phyloP scores from a whole-genome alignment of 2,329 filamentous ascomycete genomes.

The Aspergillus brasiliensis region DNA sequence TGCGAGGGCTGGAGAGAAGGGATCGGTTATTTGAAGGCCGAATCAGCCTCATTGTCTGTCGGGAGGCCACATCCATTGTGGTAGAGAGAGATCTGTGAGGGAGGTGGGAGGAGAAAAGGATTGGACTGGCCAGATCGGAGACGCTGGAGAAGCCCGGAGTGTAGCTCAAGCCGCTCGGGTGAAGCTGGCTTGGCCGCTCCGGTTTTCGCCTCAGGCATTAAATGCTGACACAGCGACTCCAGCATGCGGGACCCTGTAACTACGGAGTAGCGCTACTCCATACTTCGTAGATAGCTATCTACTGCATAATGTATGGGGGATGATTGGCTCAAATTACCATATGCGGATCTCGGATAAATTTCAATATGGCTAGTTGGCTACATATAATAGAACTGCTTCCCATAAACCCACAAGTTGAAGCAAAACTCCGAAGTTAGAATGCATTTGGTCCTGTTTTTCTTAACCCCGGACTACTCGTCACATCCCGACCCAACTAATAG shows the following conservation, averaged over 20 bases:
- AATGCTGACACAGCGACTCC: constrained; percentile 11
- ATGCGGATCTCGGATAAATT: no score
- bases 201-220: constrained; percentile 31
- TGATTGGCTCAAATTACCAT: no score
- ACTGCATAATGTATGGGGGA: not conserved
- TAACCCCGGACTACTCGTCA: not conserved
- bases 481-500: not conserved
- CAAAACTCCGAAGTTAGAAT: not conserved
- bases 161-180: constrained; percentile 20
- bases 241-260: not conserved
- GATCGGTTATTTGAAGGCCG: constrained; percentile 26
- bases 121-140: constrained; percentile 6
- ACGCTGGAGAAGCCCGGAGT: constrained; percentile 15
- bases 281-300: not conserved
- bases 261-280: no score
- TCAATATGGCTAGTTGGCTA: no score
- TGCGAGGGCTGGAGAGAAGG: constrained; percentile 26
- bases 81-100: not conserved
- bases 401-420: not conserved
- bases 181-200: constrained; percentile 17
- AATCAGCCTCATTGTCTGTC: constrained; percentile 38
- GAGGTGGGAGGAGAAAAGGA: not conserved
- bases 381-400: no score
- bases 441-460: not conserved
- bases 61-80: constrained; percentile 43